Evolutionary conservation across 2,329 filamentous ascomycete species (phyloP), one percentile per base, ranked within the genome.

Genomic region (Botrytis aclada): DNA sequence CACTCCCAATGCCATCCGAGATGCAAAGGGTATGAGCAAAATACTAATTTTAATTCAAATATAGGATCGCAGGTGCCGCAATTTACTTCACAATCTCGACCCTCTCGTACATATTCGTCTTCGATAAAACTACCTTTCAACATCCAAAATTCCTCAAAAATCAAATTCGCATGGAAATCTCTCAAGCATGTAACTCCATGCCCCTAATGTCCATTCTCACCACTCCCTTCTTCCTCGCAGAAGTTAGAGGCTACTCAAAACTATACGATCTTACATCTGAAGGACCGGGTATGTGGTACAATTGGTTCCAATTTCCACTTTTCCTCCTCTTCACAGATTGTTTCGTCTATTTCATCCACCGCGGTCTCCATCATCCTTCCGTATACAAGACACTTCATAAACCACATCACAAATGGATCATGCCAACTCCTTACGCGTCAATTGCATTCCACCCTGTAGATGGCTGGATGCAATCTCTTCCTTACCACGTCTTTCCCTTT

Each of bases 371-470:
- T 84, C 91, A 94, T 83, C 93, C 93, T 25, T 80, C 83, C 64
- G 81, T 96, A 78, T 98, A 98, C 88, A 97, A 95, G 86, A 86
- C 86, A 77, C 87, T 98, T 67, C 95, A 98, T 88, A 98, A 98
- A 89, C 92, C 94, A 77, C 95, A 98, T 84, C 95, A 98, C 90
- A 98, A 97, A 86, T 98, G 95, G 95, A 98, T 98, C 84, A 97
- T 98, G 93, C 95, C 95, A 4, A 97, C 94, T 4, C 95, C 95
- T 0, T 98, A 89, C 82, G 95, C 95, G 60, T 94, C 92, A 78
- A 93, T 97, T 81, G 95, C 95, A 73, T 98, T 98, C 88, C 94
- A 98, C 85, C 95, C 95, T 1, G 82, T 98, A 70, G 95, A 98
- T 81, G 95, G 95, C 80, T 98, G 92, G 84, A 88, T 90, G 18